Conservation (phyloP, 2,329 filamentous ascomycete genomes). For the Diplocarpon rosae region DNA sequence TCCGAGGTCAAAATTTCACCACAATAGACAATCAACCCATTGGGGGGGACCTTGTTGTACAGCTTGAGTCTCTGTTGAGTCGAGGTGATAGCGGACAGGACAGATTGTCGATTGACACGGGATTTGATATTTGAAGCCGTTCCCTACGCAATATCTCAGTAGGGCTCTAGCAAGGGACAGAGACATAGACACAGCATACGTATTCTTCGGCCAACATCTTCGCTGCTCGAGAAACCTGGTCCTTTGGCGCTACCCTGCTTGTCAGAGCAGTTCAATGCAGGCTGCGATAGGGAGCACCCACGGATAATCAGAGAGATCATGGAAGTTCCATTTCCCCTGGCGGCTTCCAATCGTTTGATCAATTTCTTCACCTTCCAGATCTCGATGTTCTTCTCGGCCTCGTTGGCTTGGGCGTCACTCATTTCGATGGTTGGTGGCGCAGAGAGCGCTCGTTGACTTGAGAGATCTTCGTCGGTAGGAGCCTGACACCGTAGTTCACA, state of each 20-base stretch:
- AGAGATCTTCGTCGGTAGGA: slow-evolving; percentile 12
- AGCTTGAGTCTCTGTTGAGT: slow-evolving; percentile 98
- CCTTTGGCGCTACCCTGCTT: slow-evolving; percentile 69
- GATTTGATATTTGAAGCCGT: slow-evolving; percentile 99
- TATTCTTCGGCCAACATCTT: slow-evolving; percentile 99
- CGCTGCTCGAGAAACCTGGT: slow-evolving; percentile 87
- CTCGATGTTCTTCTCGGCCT: slow-evolving; percentile 95
- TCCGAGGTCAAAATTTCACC: slow-evolving; percentile 99
- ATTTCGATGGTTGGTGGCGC: slow-evolving; percentile 44
- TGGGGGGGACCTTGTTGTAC: slow-evolving; percentile 97
- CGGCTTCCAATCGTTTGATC: slow-evolving; percentile 95
- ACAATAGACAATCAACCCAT: slow-evolving; percentile 96
- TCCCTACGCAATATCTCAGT: slow-evolving; percentile 45
- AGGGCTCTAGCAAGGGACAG: slow-evolving; percentile 4
- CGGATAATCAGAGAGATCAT: slow-evolving; percentile 99
- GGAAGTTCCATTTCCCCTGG: slow-evolving; percentile 94
- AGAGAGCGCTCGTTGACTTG: slow-evolving; percentile 13
- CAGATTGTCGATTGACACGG: slow-evolving; percentile 95
- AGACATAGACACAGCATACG: slow-evolving; percentile 41
- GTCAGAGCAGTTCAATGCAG: not conserved
- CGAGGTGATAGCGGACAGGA: slow-evolving; percentile 95
- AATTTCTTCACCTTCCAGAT: slow-evolving; percentile 99
- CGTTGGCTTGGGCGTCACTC: slow-evolving; percentile 77
- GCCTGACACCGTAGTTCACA: slow-evolving; percentile 19
- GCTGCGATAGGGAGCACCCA: slow-evolving; percentile 35